Evolutionary conservation across 768 basidiomycete genomes (phyloP), one percentile per base, ranked within the genome.

Genomic region (Calocera viscosa): DNA sequence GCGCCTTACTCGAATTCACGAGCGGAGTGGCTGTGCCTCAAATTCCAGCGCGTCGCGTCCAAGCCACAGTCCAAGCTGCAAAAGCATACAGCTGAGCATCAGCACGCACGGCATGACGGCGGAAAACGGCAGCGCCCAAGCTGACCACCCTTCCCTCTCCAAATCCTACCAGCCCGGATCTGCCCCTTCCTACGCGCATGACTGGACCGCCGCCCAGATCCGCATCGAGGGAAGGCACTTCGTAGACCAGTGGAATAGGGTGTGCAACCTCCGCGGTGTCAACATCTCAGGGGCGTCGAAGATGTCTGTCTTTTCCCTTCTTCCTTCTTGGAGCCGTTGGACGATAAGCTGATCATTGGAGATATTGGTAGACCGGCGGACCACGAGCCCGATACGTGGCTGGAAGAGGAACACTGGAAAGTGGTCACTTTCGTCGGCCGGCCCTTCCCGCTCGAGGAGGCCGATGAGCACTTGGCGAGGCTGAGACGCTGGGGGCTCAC

Each of bases 381-480:
- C 72, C 83, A 89, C 71, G 80, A 87, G 64, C 82, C 89, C 66
- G 81, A 81, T 66, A 76, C 79, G 1, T 93, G 91, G 71, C 90
- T 89, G 47, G 81, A 81, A 1, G 80, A 84, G 30, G 30, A 60
- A 5, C 11, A 30, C 39, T 84, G 84, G 65, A 78, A 82, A 63
- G 75, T 78, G 1, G 86, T 92, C 1, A 90, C 88, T 0, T 99
- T 97, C 74, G 88, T 95, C 28, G 90, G 89, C 12, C 80, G 93
- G 22, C 96, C 96, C 0, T 97, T 97, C 74, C 89, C 94, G 11
- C 78, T 98, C 1, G 84, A 87, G 49, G 89, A 98, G 69, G 94
- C 95, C 0, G 88, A 83, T 33, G 86, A 90, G 66, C 91, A 94
- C 72, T 86, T 93, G 73, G 80, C 87, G 2, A 80, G 93, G 63